phyloP scores from a whole-genome alignment of 2,329 filamentous ascomycete species.

The Alternaria ethzedia region DNA sequence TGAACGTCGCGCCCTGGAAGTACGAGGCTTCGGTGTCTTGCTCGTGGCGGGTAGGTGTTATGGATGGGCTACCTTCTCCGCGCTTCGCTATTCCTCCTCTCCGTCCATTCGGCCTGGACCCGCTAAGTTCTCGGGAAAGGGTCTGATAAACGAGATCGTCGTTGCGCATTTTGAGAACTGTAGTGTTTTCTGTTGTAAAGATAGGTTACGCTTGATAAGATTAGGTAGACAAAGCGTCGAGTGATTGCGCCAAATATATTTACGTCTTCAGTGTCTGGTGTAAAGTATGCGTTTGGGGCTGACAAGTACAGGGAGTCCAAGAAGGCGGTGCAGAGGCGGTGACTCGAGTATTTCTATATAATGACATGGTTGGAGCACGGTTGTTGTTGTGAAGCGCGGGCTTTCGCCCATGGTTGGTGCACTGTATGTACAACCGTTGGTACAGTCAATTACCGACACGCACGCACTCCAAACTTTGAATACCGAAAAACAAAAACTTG shows the following conservation, averaged over 20 bases:
- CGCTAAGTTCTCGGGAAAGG: constrained; percentile 26
- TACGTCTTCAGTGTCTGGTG: not conserved
- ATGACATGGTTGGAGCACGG: not conserved
- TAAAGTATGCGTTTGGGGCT: not conserved
- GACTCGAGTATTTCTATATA: not conserved
- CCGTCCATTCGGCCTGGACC: constrained; percentile 29
- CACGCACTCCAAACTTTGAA: not conserved
- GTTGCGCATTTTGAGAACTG: not conserved
- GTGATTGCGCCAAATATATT: not conserved
- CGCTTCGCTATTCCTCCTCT: constrained; percentile 38
- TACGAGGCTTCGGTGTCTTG: constrained; percentile 18
- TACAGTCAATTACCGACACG: not conserved
- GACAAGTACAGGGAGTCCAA: not conserved
- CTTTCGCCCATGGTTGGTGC: not conserved
- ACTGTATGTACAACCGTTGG: not conserved
- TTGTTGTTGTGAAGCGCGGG: constrained; percentile 1
- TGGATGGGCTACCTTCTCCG: constrained; percentile 20
- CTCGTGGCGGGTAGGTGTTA: constrained; percentile 11
- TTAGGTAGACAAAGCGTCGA: not conserved
- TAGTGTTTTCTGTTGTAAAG: not conserved
- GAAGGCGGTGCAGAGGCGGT: not conserved
- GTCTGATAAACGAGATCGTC: not conserved
- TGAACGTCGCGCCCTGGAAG: constrained; percentile 25
- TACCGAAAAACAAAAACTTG: not conserved
- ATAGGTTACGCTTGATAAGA: not conserved